Evolutionary conservation across 495 filamentous ascomycete genomes (phyloP).

Genomic region (Penicillium robsamsonii): DNA sequence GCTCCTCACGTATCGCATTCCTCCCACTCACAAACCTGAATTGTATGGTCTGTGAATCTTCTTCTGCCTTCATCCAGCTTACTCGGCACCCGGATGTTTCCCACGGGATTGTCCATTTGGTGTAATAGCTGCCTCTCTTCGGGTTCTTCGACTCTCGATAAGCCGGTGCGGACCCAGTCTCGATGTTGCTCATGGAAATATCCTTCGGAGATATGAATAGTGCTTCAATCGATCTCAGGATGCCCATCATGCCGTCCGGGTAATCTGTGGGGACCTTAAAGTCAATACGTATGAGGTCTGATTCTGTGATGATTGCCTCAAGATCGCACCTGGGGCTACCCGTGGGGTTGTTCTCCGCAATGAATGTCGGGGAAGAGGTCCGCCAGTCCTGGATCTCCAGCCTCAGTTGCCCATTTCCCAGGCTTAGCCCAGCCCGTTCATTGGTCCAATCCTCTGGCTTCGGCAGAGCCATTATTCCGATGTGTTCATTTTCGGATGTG

Average conservation of each 20-base stretch:
- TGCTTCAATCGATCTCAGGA: background rate
- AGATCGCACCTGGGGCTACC: background rate
- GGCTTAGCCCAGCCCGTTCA: background rate
- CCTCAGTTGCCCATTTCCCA: background rate
- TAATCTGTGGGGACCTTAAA: background rate
- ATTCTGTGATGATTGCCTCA: background rate
- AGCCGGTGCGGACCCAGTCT: background rate
- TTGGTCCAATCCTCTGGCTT: background rate
- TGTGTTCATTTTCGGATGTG: background rate
- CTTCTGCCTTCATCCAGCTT: slow-evolving; percentile 3
- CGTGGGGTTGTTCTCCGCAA: background rate
- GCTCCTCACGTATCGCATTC: background rate
- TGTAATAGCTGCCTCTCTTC: background rate
- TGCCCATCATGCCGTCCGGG: background rate
- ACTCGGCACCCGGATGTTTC: slow-evolving; percentile 2
- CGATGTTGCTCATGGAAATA: background rate
- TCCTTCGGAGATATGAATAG: background rate
- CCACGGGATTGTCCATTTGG: slow-evolving; percentile 1
- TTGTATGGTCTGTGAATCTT: background rate
- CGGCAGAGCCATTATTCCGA: background rate
- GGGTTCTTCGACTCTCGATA: background rate
- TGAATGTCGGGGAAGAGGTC: background rate
- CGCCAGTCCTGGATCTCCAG: background rate
- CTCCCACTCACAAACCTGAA: background rate
- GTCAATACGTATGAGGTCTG: background rate